phyloP scores from a whole-genome alignment of 148 eudicot species.

The Nepenthes gracilis region DNA sequence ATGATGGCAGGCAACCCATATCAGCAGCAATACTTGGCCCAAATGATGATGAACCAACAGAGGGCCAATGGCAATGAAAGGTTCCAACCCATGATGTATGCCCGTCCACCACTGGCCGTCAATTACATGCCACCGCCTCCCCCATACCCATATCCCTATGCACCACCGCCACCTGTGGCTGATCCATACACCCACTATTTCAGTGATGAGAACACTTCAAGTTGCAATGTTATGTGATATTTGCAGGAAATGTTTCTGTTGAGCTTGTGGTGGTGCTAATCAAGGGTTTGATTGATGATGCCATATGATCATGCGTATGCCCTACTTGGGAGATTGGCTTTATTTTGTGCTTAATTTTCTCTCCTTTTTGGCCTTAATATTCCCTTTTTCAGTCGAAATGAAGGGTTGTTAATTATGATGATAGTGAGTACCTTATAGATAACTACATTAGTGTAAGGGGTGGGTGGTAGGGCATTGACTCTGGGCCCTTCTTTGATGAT shows the following conservation, averaged over 20 bases:
- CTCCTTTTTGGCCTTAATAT: no score
- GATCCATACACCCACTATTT: constrained; percentile 59
- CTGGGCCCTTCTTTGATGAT: not conserved
- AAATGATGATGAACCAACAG: constrained; percentile 94
- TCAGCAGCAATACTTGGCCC: constrained; percentile 62
- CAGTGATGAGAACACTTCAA: constrained; percentile 82
- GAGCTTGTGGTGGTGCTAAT: no score
- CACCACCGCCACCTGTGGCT: constrained; percentile 32
- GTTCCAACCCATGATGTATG: constrained; percentile 98
- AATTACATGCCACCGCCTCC: constrained; percentile 55
- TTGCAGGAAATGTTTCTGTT: not conserved
- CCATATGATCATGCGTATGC: no score
- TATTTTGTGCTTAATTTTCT: no score
- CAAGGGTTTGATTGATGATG: no score
- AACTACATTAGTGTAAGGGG: not conserved
- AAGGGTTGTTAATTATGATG: not conserved
- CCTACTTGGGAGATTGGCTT: no score
- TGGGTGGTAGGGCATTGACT: not conserved
- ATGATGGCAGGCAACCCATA: constrained; percentile 62
- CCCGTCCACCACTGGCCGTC: constrained; percentile 64
- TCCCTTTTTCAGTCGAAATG: not conserved
- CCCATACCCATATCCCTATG: constrained; percentile 31
- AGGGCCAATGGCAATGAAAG: constrained; percentile 59
- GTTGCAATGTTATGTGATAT: constrained; percentile 79
- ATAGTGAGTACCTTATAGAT: not conserved